Evolutionary conservation across 371 early-diverging fungal species (phyloP), one percentile per base, ranked within the genome.

Genomic region (Mucor indicus): DNA sequence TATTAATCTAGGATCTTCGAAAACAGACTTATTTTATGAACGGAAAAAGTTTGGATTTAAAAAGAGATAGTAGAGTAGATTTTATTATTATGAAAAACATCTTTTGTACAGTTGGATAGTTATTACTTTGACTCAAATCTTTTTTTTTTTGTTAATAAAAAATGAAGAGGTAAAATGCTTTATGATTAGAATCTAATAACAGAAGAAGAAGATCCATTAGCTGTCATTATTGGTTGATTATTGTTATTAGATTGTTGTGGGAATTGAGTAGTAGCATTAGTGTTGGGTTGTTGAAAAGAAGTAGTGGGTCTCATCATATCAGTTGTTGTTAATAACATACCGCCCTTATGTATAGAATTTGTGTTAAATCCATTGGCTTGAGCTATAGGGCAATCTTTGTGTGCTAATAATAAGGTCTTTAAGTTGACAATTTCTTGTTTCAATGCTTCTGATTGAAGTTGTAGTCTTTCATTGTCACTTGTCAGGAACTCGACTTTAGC

Each of bases 11-110:
- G 92, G 92, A 37, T 82, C 86, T 20, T 84, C 90, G 29, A 84
- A 89, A 54, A 86, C 89, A 39, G 95, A 95, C 67, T 55, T 89
- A 46, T 94, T 95, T 53, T 96, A 95, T 57, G 95, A 95, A 60
- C 73, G 92, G 67, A 97, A 97, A 80, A 95, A 94, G 70, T 92
- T 89, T 71, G 91, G 90, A 19, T 85, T 85, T 68, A 85, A 80
- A 58, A 77, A 77, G 54, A 68, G 79, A 60, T 82, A 76, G 58
- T 31, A 29, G 30, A n/a, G n/a, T n/a, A n/a, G n/a, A n/a, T n/a
- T n/a, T n/a, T 49, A 42, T 17, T n/a, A n/a, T n/a, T n/a, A n/a
- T n/a, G n/a, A n/a, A n/a, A n/a, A n/a, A n/a, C n/a, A n/a, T n/a
- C n/a, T n/a, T n/a, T n/a, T n/a, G n/a, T n/a, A n/a, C n/a, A n/a